Evolutionary conservation across 805 yeast species (phyloP), one percentile per base, ranked within the genome.

Genomic region (Lipomyces starkeyi): DNA sequence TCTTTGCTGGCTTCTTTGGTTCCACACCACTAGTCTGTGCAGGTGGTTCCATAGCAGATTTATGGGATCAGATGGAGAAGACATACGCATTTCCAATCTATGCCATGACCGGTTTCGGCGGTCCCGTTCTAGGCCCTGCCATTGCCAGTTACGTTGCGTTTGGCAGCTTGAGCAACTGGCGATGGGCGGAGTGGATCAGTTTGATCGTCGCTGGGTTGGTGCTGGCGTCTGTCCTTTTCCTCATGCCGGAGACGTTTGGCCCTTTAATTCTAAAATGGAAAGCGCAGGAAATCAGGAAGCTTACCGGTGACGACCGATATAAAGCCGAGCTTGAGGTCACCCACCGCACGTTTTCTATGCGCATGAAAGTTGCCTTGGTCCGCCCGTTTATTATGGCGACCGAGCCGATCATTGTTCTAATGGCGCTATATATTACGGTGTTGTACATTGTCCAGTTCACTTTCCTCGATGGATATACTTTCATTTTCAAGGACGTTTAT

Each of bases 221-320:
- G 14, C 72, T 81, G 0, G 74, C 83, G 1, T 29, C 65, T 9
- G 65, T 70, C 40, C 59, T 75, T 8, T 53, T 85, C 3, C 74
- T 84, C 27, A 84, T 91, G 57, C 97, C 97, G n/a, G 97, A 92
- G 80, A 92, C 97, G 17, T 91, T 88, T 78, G 92, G 94, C 2
- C 97, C 97, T 6, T 90, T 88, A 14, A 87, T 92, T 63, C 80
- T 91, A 69, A 88, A 88, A 76, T 83, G 77, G 63, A 86, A 89
- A 77, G 97, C 97, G 34, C 78, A 79, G 65, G 84, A 80, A 75
- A 75, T 91, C 71, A 86, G 97, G 20, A 72, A 71, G 35, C 68
- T 64, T 6, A 80, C 83, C 0, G 84, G 84, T 1, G 81, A 82
- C 67, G 63, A 73, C 9, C 72, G 77, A 9, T 78, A 76, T 56